Evolutionary conservation across 2,329 filamentous ascomycete species (phyloP), one percentile per base, ranked within the genome.

Genomic region (Aspergillus proliferans): DNA sequence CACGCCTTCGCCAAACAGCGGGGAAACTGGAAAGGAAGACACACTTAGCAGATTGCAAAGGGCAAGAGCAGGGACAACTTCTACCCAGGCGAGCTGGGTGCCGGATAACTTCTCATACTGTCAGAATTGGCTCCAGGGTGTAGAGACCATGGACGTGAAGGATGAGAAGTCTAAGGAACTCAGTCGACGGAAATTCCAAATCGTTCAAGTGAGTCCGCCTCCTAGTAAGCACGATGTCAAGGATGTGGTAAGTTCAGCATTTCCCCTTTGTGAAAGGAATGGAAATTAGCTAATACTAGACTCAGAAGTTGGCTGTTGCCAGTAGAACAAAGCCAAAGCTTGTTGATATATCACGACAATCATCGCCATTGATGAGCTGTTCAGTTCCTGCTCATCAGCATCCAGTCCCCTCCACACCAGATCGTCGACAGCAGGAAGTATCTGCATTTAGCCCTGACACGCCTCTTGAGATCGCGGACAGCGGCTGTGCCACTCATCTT

Each of bases 361-460:
- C 67, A 2, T 68, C 63, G 7, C 60, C 58, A 8, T 53, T 58
- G 4, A 64, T 63, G 49, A 54, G 59, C 46, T 47, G 54, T 49
- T 51, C 59, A 22, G 49, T 60, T 9, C 58, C 60, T 4, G 61
- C 59, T 6, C 57, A 56, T 8, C 58, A 58, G 12, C 57, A 60
- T 12, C 50, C 57, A 14, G 47, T 66, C 15, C 67, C 67, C 4
- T 65, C 61, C 10, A 70, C 67, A 0, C 67, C 67, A 2, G 65
- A 69, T 48, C 62, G 64, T 22, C 55, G 57, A 6, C 59, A 64
- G 45, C 60, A 64, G 33, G 68, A 70, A 50, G 58, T 70, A 39
- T 70, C 68, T 6, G 68, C 65, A 2, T 70, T 70, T 45, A 70
- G 68, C 33, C 68, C 68, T 22, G 68, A 70, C 22, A 70, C 68